Conservation (phyloP, 352 stramenopile species). For the Phytophthora brassicae region DNA sequence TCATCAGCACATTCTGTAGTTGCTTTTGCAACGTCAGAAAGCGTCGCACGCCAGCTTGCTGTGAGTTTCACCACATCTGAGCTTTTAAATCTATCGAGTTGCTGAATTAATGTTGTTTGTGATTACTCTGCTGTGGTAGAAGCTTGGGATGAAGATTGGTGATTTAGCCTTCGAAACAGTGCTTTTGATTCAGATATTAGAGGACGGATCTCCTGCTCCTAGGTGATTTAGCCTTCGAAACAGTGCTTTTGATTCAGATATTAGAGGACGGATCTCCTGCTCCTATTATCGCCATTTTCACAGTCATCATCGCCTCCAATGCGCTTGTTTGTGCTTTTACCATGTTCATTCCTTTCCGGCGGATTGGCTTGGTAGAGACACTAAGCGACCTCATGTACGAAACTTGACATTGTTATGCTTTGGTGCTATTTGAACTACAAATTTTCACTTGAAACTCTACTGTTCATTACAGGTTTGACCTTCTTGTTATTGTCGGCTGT, state of each 20-base stretch:
- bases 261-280: constrained; percentile 23
- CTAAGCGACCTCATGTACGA: constrained; percentile 36
- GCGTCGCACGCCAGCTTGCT: constrained; percentile 6
- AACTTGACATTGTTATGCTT: background rate
- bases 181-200: constrained; percentile 24
- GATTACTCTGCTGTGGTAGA: constrained; percentile 3
- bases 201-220: constrained; percentile 14
- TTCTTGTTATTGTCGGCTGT: constrained; percentile 23
- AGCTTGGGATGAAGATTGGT: constrained; percentile 18
- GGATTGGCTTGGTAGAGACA: constrained; percentile 15
- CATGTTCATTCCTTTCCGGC: constrained; percentile 20
- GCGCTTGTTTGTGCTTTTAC: constrained; percentile 11
- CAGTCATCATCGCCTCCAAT: constrained; percentile 18
- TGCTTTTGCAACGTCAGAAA: constrained; percentile 1
- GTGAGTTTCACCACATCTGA: background rate
- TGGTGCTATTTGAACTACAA: no score
- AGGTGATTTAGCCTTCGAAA: constrained; percentile 21
- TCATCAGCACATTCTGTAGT: constrained; percentile 12
- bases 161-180: constrained; percentile 24
- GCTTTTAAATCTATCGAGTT: background rate
- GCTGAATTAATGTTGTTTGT: background rate
- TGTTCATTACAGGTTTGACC: constrained; percentile 27
- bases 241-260: constrained; percentile 27
- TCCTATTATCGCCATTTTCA: constrained; percentile 18
- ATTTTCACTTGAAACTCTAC: background rate